Evolutionary conservation across 495 filamentous ascomycete genomes (phyloP).

Genomic region (Hypoxylon rickii): DNA sequence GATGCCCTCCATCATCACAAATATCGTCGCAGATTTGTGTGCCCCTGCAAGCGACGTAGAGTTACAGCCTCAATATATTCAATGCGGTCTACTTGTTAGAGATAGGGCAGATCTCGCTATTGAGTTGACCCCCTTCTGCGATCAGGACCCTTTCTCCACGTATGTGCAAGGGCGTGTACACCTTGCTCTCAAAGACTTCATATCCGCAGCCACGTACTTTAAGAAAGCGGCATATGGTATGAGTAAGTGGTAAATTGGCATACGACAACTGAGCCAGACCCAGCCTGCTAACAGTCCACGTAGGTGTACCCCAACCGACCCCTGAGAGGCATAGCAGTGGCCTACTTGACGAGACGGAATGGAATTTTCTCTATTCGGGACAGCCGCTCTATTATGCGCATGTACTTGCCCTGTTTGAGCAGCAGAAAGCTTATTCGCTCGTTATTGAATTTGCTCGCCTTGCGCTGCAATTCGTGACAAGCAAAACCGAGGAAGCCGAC

Average conservation of each 20-base stretch:
- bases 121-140: conserved; percentile 73
- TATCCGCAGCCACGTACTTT: conserved; percentile 76
- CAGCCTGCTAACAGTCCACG: conserved; percentile 15
- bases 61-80: conserved; percentile 57
- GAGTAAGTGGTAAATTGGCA: conserved; percentile 67
- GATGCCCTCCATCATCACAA: conserved; percentile 52
- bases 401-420: conserved; percentile 79
- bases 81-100: conserved; percentile 72
- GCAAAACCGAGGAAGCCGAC: conserved; percentile 46
- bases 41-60: conserved; percentile 56
- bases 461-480: conserved; percentile 66
- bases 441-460: conserved; percentile 84
- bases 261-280: neutral
- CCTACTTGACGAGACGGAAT: conserved; percentile 73
- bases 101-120: conserved; percentile 72
- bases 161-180: conserved; percentile 86
- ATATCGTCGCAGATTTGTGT: conserved; percentile 61
- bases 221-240: conserved; percentile 81
- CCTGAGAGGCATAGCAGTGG: conserved; percentile 54
- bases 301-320: conserved; percentile 34
- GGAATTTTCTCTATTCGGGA: conserved; percentile 73
- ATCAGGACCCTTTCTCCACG: conserved; percentile 69
- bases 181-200: conserved; percentile 71
- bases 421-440: conserved; percentile 71
- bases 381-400: conserved; percentile 85